A percentile compares a stretch with the other conserved stretches of the same genome.
Evolutionary conservation across 495 filamentous ascomycete genomes (phyloP).

Genomic region (Copromyces sp.): DNA sequence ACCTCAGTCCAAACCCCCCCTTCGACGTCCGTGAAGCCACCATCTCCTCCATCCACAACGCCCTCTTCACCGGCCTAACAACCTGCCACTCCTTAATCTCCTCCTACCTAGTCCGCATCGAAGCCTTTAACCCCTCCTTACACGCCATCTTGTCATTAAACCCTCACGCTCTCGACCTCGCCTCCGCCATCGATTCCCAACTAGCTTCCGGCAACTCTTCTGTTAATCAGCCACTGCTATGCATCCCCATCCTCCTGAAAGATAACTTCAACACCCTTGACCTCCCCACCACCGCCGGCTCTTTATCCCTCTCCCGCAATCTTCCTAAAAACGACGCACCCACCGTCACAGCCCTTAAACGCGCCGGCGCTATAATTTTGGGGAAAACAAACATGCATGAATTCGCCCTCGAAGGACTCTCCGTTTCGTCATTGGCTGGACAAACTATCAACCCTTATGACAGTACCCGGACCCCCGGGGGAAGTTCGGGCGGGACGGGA

Average conservation of each 20-base stretch:
- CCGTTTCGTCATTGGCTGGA: slow-evolving; percentile 49
- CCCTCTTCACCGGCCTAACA: slow-evolving; percentile 35
- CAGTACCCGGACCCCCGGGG: slow-evolving; percentile 48
- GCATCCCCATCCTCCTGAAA: slow-evolving; percentile 53
- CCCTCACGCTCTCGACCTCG: slow-evolving; percentile 35
- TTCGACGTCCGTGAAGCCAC: slow-evolving; percentile 48
- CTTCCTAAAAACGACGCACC: slow-evolving; percentile 37
- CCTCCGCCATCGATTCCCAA: slow-evolving; percentile 35
- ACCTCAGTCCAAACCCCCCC: neutral
- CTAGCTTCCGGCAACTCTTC: slow-evolving; percentile 32
- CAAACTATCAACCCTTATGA: slow-evolving; percentile 58
- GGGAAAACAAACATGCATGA: slow-evolving; percentile 60
- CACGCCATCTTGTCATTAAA: slow-evolving; percentile 50
- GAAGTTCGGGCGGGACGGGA: slow-evolving; percentile 52
- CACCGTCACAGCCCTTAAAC: slow-evolving; percentile 37
- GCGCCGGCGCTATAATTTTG: slow-evolving; percentile 53
- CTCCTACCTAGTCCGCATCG: slow-evolving; percentile 45
- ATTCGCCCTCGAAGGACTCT: slow-evolving; percentile 51
- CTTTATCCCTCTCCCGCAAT: slow-evolving; percentile 35
- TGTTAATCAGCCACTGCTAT: slow-evolving; percentile 32
- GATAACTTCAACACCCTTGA: slow-evolving; percentile 49
- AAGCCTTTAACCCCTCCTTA: slow-evolving; percentile 43
- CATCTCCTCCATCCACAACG: slow-evolving; percentile 42
- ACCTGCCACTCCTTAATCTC: slow-evolving; percentile 44
- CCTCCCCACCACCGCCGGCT: slow-evolving; percentile 47